Evolutionary conservation across 176 grass and related monocot genomes (phyloP), one percentile per base, ranked within the genome.

Genomic region (Oryza glumipatula): DNA sequence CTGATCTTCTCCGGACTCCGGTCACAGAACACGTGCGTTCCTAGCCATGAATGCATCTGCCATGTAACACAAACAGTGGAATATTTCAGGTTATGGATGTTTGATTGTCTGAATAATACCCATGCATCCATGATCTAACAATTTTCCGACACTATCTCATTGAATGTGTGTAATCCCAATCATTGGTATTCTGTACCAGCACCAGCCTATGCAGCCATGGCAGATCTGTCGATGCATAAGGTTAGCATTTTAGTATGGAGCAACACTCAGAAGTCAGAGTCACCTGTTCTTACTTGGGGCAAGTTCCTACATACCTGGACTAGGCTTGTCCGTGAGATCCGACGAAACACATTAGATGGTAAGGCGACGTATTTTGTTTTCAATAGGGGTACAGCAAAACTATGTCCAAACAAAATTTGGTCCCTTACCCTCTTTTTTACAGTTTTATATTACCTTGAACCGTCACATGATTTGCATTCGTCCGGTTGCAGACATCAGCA

Each of bases 401-500:
- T 56, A 28, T 19, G 67, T 67, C 0, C 4, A 83, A 51, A 83
- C 68, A 73, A 43, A 76, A 84, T 15, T 1, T 35, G 16, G 12
- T 51, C 8, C 11, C 58, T 65, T 56, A 21, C 52, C 51, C 5
- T 26, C 36, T 54, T 7, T 39, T 63, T 43, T 47, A 30, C 9
- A 41, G 21, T 41, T 24, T 11, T 28, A 13, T 71, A 22, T 60
- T 39, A 16, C 21, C 32, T 11, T 19, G 21, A 71, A 71, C 48
- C 13, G 4, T 70, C 52, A 23, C 54, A 19, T 79, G 67, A 72
- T 65, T 48, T 79, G 8, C 22, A 63, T 72, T 51, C 3, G 6
- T 41, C 44, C 8, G 68, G 69, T 73, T 72, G 26, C 56, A 56
- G 48, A 68, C 33, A 68, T 68, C 65, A 85, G 65, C 35, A 84